Evolutionary conservation across 345 rosid species (phyloP), one percentile per base, ranked within the genome.

Genomic region (Acer negundo): DNA sequence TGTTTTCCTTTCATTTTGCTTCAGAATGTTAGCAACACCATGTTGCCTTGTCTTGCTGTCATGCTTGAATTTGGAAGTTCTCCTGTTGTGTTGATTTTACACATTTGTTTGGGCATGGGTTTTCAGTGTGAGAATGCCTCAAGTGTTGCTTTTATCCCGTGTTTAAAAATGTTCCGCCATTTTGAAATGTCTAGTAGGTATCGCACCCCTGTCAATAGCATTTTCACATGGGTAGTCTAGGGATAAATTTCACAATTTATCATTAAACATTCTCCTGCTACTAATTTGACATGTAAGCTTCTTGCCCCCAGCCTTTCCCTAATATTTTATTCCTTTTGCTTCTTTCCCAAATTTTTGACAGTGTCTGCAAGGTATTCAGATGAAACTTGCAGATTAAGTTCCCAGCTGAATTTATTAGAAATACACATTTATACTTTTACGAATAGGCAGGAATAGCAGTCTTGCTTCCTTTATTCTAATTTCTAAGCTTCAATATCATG

Each of bases 21-120:
- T 71, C 28, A 31, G 46, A 62, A 71, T 19, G 15, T 46, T 46
- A 46, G 65, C 26, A 64, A 73, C 56, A 62, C 68, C 17, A 49
- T 46, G 63, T n/a, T 26, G 77, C 59, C 47, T 11, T 64, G 47
- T 69, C 62, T 11, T 64, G 28, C 70, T 19, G 12, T 64, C 24
- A 2, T 59, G 31, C 20, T 47, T 24, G 6, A 3, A 47, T 55
- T 63, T 28, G 10, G 69, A 23, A 26, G 61, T 44, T 38, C 13
- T 58, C 46, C 31, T 46, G 10, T 19, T 64, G 42, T 47, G 28
- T 47, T 4, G 64, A 26, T 59, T 72, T 72, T 73, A 10, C 22
- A 26, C 6, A 44, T 64, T 74, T 11, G n/a, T 74, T 28, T 15
- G 62, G 56, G 17, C 19, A 2, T 19, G 38, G 24, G 44, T 19